These are phyloP conservation scores for Penstemon eatonii DNA, from an alignment of 257 asterid species.

Conservation along the genomic window DNA sequence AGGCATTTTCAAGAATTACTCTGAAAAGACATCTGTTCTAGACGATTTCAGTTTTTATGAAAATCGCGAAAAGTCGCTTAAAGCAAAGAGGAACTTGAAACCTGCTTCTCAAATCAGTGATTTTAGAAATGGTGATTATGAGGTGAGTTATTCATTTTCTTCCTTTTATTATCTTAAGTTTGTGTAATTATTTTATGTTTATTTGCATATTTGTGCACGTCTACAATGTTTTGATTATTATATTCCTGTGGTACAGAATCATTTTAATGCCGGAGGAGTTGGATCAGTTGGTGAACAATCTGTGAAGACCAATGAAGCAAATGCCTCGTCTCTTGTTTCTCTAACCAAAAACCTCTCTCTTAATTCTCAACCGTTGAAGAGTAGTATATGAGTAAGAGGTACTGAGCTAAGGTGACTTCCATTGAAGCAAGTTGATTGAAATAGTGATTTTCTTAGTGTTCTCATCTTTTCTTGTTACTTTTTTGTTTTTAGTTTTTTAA, in stretches of 20 bases:
- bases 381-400: slow-evolving; percentile 32
- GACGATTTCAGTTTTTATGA: slow-evolving; percentile 77
- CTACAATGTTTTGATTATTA: neutral
- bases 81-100: slow-evolving; percentile 41
- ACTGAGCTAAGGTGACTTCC: slow-evolving; percentile 8
- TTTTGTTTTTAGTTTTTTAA: neutral
- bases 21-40: slow-evolving; percentile 54
- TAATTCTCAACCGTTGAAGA: slow-evolving; percentile 40
- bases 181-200: neutral
- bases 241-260: slow-evolving; percentile 38
- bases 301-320: slow-evolving; percentile 26
- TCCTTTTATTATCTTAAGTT: no score
- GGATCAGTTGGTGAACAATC: slow-evolving; percentile 32
- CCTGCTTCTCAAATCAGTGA: slow-evolving; percentile 32
- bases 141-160: slow-evolving; percentile 33
- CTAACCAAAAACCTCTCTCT: slow-evolving; percentile 56
- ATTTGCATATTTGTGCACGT: neutral
- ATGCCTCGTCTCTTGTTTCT: slow-evolving; percentile 41
- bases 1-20: slow-evolving; percentile 60
- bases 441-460: neutral
- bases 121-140: slow-evolving; percentile 27
- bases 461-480: neutral
- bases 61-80: slow-evolving; percentile 58
- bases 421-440: slow-evolving; percentile 20
- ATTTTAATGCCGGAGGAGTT: slow-evolving; percentile 34